Conservation (phyloP, 345 rosid genomes). For the Rhodamnia argentea region DNA sequence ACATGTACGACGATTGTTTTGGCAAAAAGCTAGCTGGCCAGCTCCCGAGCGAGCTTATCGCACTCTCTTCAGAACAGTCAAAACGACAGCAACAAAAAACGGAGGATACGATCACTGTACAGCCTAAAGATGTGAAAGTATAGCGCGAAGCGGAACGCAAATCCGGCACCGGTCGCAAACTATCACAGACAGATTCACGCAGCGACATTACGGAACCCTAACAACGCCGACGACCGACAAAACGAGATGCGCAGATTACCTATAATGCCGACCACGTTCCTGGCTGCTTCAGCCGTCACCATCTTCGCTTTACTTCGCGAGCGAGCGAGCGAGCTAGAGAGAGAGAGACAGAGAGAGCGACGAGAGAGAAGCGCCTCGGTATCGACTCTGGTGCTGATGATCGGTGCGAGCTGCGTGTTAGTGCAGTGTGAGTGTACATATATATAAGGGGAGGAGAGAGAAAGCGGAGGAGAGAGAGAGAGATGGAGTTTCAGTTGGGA, state of each 20-base stretch:
- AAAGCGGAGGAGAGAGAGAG: neutral
- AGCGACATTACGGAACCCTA: no score
- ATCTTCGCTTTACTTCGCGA: neutral
- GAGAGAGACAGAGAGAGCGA: neutral
- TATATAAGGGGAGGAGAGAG: neutral
- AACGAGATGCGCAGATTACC: neutral
- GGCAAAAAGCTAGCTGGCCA: neutral
- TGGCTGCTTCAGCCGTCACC: constrained; percentile 1
- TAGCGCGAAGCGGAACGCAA: neutral
- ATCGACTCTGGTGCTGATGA: neutral
- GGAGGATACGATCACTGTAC: neutral
- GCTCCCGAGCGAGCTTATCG: neutral
- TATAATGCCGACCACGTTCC: constrained; percentile 4
- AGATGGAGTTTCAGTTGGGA: neutral
- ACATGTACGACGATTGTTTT: neutral
- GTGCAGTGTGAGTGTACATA: neutral
- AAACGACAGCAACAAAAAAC: neutral
- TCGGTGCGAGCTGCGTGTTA: neutral
- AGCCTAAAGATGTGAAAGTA: neutral
- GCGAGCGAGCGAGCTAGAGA: neutral
- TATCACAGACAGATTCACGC: no score
- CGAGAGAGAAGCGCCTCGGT: neutral
- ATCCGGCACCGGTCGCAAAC: neutral
- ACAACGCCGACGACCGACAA: no score
- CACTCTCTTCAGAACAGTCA: neutral